These are phyloP conservation scores for Cercospora zeae-maydis DNA, from an alignment of 2,329 filamentous ascomycete species.

Conservation along the genomic window DNA sequence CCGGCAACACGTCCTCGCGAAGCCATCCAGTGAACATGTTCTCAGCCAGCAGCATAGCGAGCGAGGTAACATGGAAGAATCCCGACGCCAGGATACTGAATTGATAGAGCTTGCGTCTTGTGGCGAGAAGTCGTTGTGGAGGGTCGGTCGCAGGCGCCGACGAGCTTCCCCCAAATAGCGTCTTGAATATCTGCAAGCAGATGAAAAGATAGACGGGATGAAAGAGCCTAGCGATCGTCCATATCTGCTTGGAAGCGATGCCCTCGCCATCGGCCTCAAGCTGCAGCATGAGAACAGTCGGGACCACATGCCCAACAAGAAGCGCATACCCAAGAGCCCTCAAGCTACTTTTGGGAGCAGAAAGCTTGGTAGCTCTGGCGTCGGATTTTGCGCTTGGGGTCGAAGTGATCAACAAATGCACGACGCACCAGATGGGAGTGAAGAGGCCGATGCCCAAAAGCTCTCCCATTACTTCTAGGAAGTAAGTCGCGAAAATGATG, in stretches of 20 bases:
- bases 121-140: slow-evolving; percentile 9
- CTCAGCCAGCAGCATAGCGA: slow-evolving; percentile 17
- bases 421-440: slow-evolving; percentile 24
- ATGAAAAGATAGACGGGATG: slow-evolving; percentile 23
- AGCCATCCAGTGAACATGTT: slow-evolving; percentile 19
- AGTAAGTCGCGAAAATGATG: slow-evolving; percentile 20
- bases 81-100: slow-evolving; percentile 25
- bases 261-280: slow-evolving; percentile 20
- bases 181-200: neutral
- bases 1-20: slow-evolving; percentile 13
- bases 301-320: slow-evolving; percentile 22
- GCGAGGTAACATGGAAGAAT: slow-evolving; percentile 23
- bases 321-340: slow-evolving; percentile 23
- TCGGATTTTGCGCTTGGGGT: slow-evolving; percentile 7
- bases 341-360: slow-evolving; percentile 7
- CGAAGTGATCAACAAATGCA: slow-evolving; percentile 19
- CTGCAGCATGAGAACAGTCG: slow-evolving; percentile 24
- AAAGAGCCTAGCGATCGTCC: slow-evolving; percentile 25
- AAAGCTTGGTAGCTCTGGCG: slow-evolving; percentile 3
- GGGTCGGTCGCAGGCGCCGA: neutral
- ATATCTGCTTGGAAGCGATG: slow-evolving; percentile 22
- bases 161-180: neutral
- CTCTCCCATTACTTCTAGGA: slow-evolving; percentile 24
- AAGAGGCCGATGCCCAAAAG: slow-evolving; percentile 24
- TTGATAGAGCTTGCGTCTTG: slow-evolving; percentile 19